These are phyloP conservation scores for Diplocarpon mali DNA, from an alignment of 2,329 filamentous ascomycete species.

Conservation along the genomic window DNA sequence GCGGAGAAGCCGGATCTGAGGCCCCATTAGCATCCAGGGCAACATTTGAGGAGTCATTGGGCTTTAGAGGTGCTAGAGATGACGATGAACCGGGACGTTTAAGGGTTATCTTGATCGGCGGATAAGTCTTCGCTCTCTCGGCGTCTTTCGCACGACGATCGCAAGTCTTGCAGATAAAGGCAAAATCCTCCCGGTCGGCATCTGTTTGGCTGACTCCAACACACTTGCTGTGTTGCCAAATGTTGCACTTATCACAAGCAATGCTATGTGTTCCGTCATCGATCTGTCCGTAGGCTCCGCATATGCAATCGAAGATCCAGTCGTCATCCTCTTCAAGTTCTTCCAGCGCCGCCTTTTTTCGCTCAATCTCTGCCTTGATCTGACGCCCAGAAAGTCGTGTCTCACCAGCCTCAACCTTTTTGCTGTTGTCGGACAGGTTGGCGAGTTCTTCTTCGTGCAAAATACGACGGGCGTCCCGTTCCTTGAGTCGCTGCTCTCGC, in stretches of 20 bases:
- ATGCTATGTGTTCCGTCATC: slow-evolving; percentile 93
- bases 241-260: slow-evolving; percentile 84
- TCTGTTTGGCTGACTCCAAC: slow-evolving; percentile 67
- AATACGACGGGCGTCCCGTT: slow-evolving; percentile 75
- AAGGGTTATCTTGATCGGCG: slow-evolving; percentile 44
- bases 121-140: slow-evolving; percentile 48
- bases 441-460: slow-evolving; percentile 75
- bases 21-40: slow-evolving; percentile 11
- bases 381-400: slow-evolving; percentile 66
- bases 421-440: slow-evolving; percentile 66
- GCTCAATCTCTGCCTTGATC: slow-evolving; percentile 72
- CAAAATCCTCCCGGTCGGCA: slow-evolving; percentile 76
- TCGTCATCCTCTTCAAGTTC: slow-evolving; percentile 60
- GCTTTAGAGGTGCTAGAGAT: slow-evolving; percentile 27
- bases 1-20: slow-evolving; percentile 8
- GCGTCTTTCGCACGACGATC: slow-evolving; percentile 53
- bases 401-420: slow-evolving; percentile 42
- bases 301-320: slow-evolving; percentile 93
- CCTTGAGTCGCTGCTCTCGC: slow-evolving; percentile 72
- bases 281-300: slow-evolving; percentile 81
- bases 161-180: slow-evolving; percentile 76
- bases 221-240: slow-evolving; percentile 96
- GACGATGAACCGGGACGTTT: slow-evolving; percentile 36
- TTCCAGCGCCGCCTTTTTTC: slow-evolving; percentile 63
- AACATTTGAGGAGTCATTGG: slow-evolving; percentile 14